A percentile compares a stretch with the other conserved stretches of the same genome.
Conservation (phyloP, 306 rosid species). For the Glycine soja region DNA sequence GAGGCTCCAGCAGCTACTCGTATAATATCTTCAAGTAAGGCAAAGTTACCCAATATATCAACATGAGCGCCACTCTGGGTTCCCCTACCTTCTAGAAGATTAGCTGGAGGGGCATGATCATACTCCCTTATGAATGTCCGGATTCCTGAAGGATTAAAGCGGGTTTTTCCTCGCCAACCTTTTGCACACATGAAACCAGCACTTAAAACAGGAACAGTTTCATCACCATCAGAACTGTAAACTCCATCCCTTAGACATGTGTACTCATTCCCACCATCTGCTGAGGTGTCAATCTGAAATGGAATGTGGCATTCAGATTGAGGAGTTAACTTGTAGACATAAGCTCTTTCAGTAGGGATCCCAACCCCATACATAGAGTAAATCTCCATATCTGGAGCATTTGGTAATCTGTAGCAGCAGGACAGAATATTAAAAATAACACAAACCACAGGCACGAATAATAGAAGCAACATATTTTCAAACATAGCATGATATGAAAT, state of each 20-base stretch:
- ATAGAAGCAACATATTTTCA: slow-evolving; percentile 28
- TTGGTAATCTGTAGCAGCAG: slow-evolving; percentile 73
- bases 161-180: slow-evolving; percentile 84
- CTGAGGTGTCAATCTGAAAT: slow-evolving; percentile 81
- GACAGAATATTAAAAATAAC: slow-evolving; percentile 40
- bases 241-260: slow-evolving; percentile 81
- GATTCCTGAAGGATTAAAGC: slow-evolving; percentile 84
- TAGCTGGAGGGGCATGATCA: slow-evolving; percentile 87
- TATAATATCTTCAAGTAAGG: slow-evolving; percentile 76
- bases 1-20: slow-evolving; percentile 87
- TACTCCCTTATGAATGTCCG: slow-evolving; percentile 73
- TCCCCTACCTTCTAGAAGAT: slow-evolving; percentile 88
- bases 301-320: slow-evolving; percentile 77
- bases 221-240: slow-evolving; percentile 72
- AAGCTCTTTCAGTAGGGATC: slow-evolving; percentile 86
- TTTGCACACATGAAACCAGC: slow-evolving; percentile 89
- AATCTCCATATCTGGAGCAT: slow-evolving; percentile 87
- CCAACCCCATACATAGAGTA: slow-evolving; percentile 92
- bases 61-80: slow-evolving; percentile 91
- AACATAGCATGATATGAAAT: slow-evolving; percentile 30
- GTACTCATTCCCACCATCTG: slow-evolving; percentile 62
- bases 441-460: slow-evolving; percentile 29
- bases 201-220: slow-evolving; percentile 86
- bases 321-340: slow-evolving; percentile 70
- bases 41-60: slow-evolving; percentile 87